phyloP scores from a whole-genome alignment of 352 stramenopile species.

The Pythium grandisporangium region DNA sequence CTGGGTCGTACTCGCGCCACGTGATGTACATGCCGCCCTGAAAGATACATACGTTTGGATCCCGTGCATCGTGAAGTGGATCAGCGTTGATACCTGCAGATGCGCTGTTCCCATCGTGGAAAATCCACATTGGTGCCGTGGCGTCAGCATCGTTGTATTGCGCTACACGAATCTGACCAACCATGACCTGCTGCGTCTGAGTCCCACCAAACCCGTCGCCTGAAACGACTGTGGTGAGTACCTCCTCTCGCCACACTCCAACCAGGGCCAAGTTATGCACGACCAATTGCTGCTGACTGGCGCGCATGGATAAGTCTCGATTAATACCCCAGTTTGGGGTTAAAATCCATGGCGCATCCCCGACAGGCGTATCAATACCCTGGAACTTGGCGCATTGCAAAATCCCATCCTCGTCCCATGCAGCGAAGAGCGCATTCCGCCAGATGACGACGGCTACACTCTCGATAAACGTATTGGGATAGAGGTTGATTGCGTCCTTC shows the following conservation, averaged over 20 bases:
- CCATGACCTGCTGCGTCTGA: too few species aligned
- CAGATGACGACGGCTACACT: constrained; percentile 30
- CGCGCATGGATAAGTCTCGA: constrained; percentile 37
- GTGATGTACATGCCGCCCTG: constrained; percentile 45
- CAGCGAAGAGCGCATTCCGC: constrained; percentile 40
- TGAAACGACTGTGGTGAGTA: constrained; percentile 2
- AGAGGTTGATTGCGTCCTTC: constrained; percentile 24
- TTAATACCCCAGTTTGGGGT: constrained; percentile 60
- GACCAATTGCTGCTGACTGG: constrained; percentile 29
- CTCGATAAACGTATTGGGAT: constrained; percentile 43
- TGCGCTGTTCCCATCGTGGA: constrained; percentile 49
- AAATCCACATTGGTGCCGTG: constrained; percentile 54
- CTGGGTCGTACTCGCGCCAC: constrained; percentile 34
- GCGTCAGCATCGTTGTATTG: constrained; percentile 41
- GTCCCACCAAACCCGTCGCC: too few species aligned
- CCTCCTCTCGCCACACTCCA: constrained; percentile 48
- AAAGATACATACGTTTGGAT: constrained; percentile 33
- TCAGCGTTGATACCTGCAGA: constrained; percentile 40
- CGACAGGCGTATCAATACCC: constrained; percentile 16
- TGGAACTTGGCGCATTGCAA: constrained; percentile 49
- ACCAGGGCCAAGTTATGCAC: constrained; percentile 55
- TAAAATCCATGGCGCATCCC: constrained; percentile 30
- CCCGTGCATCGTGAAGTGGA: constrained; percentile 25
- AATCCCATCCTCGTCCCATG: constrained; percentile 58
- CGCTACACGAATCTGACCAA: constrained; percentile 46